Percentiles rank a stretch among this genome's conserved stretches.
These are phyloP conservation scores for Terfezia claveryi DNA, from an alignment of 495 filamentous ascomycete genomes.

Conservation along the genomic window DNA sequence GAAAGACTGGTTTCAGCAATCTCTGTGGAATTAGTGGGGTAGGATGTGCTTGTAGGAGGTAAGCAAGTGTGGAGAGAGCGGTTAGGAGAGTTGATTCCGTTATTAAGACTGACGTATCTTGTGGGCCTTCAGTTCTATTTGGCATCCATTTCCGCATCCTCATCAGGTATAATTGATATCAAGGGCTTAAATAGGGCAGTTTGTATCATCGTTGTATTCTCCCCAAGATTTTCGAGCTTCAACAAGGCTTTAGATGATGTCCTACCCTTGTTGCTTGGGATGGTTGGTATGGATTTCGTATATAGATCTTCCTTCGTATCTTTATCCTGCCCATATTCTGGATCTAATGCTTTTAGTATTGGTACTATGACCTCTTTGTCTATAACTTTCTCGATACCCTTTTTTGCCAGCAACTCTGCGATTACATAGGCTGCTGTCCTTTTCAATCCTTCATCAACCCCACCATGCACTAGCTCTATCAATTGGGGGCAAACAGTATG, in stretches of 20 bases:
- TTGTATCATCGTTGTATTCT: neutral
- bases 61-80: slow-evolving; percentile 27
- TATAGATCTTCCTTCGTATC: neutral
- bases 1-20: slow-evolving; percentile 30
- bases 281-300: neutral
- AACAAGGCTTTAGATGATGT: too few species aligned
- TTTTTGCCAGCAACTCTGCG: slow-evolving; percentile 35
- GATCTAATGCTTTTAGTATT: slow-evolving; percentile 28
- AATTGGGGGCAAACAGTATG: slow-evolving; percentile 32
- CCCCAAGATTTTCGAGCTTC: too few species aligned
- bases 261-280: too few species aligned
- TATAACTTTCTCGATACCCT: slow-evolving; percentile 30
- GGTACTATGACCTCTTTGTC: slow-evolving; percentile 34
- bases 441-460: slow-evolving; percentile 26
- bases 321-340: slow-evolving; percentile 4
- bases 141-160: neutral
- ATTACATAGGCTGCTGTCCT: slow-evolving; percentile 36
- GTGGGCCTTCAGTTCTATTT: slow-evolving; percentile 9
- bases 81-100: neutral
- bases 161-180: slow-evolving; percentile 2
- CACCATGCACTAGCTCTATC: slow-evolving; percentile 29
- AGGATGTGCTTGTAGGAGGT: slow-evolving; percentile 31
- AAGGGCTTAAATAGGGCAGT: neutral
- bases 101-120: too few species aligned
- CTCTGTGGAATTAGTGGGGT: slow-evolving; percentile 36